Percentiles rank a stretch among this genome's conserved stretches.
These are phyloP conservation scores for Cladophialophora carrionii DNA, from an alignment of 2,329 filamentous ascomycete genomes.

Conservation along the genomic window DNA sequence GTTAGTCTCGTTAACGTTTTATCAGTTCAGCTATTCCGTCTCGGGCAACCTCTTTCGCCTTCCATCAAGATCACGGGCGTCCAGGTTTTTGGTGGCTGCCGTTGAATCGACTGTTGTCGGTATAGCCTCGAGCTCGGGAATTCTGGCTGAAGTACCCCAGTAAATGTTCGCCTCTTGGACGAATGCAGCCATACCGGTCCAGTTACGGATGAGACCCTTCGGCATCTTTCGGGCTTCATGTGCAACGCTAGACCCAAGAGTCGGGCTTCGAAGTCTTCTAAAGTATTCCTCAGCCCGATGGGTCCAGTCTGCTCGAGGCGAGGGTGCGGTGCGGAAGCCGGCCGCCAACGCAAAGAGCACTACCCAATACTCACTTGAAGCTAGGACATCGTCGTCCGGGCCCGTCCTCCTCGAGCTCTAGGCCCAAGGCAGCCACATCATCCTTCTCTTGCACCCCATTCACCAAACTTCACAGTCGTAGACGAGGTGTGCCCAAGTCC, in stretches of 20 bases:
- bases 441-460: not conserved
- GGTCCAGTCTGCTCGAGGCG: conserved; percentile 2
- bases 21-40: conserved; percentile 2
- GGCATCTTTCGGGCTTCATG: conserved; percentile 6
- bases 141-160: not conserved
- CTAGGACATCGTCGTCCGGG: not conserved
- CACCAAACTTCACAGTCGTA: not conserved
- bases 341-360: not conserved
- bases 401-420: not conserved
- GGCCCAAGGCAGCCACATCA: not conserved
- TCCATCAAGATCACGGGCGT: not conserved
- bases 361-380: not conserved
- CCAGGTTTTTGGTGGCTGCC: conserved; percentile 17
- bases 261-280: not conserved
- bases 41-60: conserved; percentile 12
- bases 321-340: not conserved
- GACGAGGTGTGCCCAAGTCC: not conserved
- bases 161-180: conserved; percentile 13
- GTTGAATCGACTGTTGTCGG: conserved; percentile 1
- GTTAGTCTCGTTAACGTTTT: conserved; percentile 18
- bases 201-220: not conserved
- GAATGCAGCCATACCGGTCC: conserved; percentile 2
- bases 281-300: not conserved
- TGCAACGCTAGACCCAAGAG: not conserved
- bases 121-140: not conserved